phyloP scores from a whole-genome alignment of 192 early-diverging fungal genomes.

The Irineochytrium annulatum region DNA sequence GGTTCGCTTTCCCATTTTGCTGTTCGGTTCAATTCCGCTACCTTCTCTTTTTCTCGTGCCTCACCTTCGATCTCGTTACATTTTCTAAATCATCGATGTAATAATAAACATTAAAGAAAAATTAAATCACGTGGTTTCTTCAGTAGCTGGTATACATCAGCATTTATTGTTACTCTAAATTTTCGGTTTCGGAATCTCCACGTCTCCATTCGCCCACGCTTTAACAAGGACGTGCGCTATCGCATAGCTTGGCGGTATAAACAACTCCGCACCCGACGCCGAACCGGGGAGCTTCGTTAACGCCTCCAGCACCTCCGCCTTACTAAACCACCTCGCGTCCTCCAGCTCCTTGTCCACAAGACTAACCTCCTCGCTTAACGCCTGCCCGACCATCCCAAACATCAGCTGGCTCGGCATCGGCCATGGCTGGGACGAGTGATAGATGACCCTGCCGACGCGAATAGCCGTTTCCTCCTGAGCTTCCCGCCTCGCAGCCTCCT shows the following conservation, averaged over 20 bases:
- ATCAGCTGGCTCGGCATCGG: slow-evolving; percentile 57
- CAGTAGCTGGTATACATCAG: no score
- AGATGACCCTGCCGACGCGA: slow-evolving; percentile 36
- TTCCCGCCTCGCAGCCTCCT: slow-evolving; percentile 43
- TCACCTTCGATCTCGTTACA: no score
- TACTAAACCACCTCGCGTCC: slow-evolving; percentile 46
- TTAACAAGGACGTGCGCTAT: slow-evolving; percentile 37
- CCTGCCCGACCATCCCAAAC: slow-evolving; percentile 43
- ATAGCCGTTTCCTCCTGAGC: slow-evolving; percentile 50
- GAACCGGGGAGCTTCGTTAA: no score
- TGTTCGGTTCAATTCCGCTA: no score
- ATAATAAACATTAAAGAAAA: no score
- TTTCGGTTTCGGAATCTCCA: slow-evolving; percentile 3
- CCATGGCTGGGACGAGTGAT: slow-evolving; percentile 59
- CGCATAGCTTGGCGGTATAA: slow-evolving; percentile 28
- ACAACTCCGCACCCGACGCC: slow-evolving; percentile 1
- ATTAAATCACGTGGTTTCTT: no score
- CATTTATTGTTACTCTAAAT: no score
- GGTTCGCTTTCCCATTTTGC: no score
- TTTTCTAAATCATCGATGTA: no score
- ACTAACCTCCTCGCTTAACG: slow-evolving; percentile 17
- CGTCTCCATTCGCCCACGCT: slow-evolving; percentile 21
- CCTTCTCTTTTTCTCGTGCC: no score
- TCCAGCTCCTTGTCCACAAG: slow-evolving; percentile 39
- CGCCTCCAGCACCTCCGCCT: slow-evolving; percentile 28